Percentiles rank a stretch among this genome's conserved stretches.
Evolutionary conservation across 148 eudicot genomes (phyloP).

Genomic region (Euryodendron excelsum): DNA sequence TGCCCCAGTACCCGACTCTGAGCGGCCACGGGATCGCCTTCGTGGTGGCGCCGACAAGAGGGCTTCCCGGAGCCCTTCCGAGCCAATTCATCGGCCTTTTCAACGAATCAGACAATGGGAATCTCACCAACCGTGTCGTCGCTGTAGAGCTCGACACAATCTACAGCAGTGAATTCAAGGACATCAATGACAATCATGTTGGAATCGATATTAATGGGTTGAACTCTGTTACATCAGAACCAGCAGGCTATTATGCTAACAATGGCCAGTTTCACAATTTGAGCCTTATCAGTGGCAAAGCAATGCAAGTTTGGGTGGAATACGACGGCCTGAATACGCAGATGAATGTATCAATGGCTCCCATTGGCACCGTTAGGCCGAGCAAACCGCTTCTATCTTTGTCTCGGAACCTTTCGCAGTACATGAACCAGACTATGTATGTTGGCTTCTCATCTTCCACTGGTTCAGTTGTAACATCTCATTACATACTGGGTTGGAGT

Average conservation of each 20-base stretch:
- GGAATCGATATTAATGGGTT: conserved; percentile 46
- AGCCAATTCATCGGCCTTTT: conserved; percentile 30
- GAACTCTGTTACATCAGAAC: conserved; percentile 19
- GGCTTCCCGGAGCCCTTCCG: conserved; percentile 24
- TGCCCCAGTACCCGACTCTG: conserved; percentile 30
- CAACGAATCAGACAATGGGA: conserved; percentile 19
- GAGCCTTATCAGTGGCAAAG: conserved; percentile 32
- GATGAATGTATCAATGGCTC: conserved; percentile 45
- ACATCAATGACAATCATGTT: conserved; percentile 43
- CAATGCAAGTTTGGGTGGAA: conserved; percentile 51
- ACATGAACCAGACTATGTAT: conserved; percentile 29
- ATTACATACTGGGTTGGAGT: conserved; percentile 34
- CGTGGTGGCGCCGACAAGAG: conserved; percentile 39
- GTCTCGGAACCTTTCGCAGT: conserved; percentile 30
- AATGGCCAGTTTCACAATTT: conserved; percentile 23
- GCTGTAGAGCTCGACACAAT: conserved; percentile 43
- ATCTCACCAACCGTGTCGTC: conserved; percentile 28
- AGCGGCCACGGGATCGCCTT: conserved; percentile 62
- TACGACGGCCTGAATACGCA: conserved; percentile 31
- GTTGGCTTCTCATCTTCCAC: conserved; percentile 38
- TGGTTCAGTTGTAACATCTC: conserved; percentile 21
- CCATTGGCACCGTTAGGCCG: conserved; percentile 30
- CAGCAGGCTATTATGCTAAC: conserved; percentile 40
- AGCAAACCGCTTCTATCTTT: conserved; percentile 30
- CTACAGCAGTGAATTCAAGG: conserved; percentile 27